Evolutionary conservation across 2,329 filamentous ascomycete species (phyloP), one percentile per base, ranked within the genome.

Genomic region (Lachnellula arida): DNA sequence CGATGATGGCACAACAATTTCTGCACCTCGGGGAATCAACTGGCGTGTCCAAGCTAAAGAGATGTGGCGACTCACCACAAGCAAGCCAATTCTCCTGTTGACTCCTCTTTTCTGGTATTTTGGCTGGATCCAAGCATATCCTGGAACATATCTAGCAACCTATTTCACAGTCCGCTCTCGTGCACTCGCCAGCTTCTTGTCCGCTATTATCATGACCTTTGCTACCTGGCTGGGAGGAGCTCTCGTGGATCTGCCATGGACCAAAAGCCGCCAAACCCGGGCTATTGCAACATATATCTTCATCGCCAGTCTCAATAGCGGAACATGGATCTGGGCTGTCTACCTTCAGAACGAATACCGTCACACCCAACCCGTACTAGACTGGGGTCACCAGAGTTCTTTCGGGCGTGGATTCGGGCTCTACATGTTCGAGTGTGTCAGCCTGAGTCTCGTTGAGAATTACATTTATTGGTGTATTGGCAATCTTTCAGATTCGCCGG

Each of bases 81-180:
- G 75, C 1, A 75, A 72, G 59, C 81, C 76, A 46, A 77, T 78
- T 23, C 88, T 87, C 53, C 71, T 89, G 0, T 72, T 88, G 1
- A 75, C 88, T 1, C 70, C 88, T 2, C 76, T 85, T 0, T 82
- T 87, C 60, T 84, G 89, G 0, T 87, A 85, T 68, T 88, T 86
- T 68, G 75, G 78, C 56, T 81, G 78, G 74, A 80, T 78, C 57
- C 47, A 51, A 78, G 89, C 86, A 0, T 90, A 85, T 56, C 73
- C 85, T 4, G 74, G 76, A 14, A 61, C 86, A 17, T 81, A 81
- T 61, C 70, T 80, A 15, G 76, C 78, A 9, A 76, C 73, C 25
- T 90, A 85, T 82, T 89, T 90, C 65, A 80, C 78, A 0, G 87
- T 90, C 1, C 79, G 87, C 2, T 76, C 85, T 1, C 77, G 87